A percentile compares a stretch with the other conserved stretches of the same genome.
Conservation (phyloP, 495 filamentous ascomycete genomes). For the Daldinia bambusicola region DNA sequence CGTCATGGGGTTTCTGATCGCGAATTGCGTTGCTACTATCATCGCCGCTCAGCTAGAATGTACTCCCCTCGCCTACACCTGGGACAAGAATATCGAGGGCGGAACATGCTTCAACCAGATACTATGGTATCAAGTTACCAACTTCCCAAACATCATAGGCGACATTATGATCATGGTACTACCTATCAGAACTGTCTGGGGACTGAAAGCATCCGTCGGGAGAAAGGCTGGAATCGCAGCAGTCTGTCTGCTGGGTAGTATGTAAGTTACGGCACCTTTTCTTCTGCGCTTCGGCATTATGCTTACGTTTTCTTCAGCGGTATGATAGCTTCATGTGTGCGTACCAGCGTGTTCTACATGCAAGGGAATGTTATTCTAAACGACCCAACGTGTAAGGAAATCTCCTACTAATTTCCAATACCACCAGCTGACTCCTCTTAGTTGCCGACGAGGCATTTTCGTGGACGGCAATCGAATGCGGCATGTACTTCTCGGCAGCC, state of each 20-base stretch:
- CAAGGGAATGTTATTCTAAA: not conserved
- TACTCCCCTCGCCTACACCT: slow-evolving; percentile 7
- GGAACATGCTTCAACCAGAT: slow-evolving; percentile 37
- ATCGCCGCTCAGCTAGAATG: slow-evolving; percentile 16
- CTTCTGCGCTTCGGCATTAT: not conserved
- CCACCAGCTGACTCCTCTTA: slow-evolving; percentile 15
- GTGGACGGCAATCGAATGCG: slow-evolving; percentile 29
- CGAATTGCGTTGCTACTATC: slow-evolving; percentile 33
- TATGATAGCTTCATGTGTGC: not conserved
- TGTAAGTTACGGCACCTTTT: not conserved
- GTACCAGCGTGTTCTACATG: not conserved
- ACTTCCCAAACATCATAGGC: slow-evolving; percentile 43
- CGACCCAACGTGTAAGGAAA: not conserved
- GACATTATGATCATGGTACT: slow-evolving; percentile 49
- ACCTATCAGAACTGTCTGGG: slow-evolving; percentile 50
- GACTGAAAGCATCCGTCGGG: slow-evolving; percentile 40
- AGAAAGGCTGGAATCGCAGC: slow-evolving; percentile 38
- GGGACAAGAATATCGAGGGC: slow-evolving; percentile 26
- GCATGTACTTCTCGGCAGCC: slow-evolving; percentile 31
- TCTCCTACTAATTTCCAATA: not conserved
- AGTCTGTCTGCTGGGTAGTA: not conserved
- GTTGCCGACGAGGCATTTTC: slow-evolving; percentile 21
- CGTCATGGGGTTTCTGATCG: slow-evolving; percentile 32
- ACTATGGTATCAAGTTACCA: slow-evolving; percentile 39
- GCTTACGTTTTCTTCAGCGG: not conserved